Evolutionary conservation across 108 stramenopile genomes (phyloP), one percentile per base, ranked within the genome.

Genomic region (Skeletonema potamos): DNA sequence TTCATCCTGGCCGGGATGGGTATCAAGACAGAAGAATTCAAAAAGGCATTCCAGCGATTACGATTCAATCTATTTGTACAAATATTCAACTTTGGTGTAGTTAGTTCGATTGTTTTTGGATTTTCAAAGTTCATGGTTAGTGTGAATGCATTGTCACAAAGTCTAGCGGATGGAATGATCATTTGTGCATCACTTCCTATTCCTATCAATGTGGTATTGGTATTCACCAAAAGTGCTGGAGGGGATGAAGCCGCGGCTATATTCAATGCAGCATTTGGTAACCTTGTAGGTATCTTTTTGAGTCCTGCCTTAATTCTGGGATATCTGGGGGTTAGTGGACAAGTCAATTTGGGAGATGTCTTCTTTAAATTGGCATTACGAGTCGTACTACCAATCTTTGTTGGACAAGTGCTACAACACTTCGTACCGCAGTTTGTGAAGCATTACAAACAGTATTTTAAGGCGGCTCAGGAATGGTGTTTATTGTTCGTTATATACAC

Each of bases 201-300:
- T 46, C 92, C 95, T 4, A 85, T 96, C 28, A 96, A 91, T 46
- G 94, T 93, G 92, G 79, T 82, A 1, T 36, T 92, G n/a, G 90
- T 96, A 10, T 70, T 96, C 30, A 92, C 91, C 27, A 91, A 84
- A 64, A 67, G 73, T 43, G 65, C 87, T 6, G 87, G 84, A 2
- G 95, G 95, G 4, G 95, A 96, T 65, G 92, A 92, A 62, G 91
- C 92, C 33, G 46, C 87, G 3, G 89, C 95, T 12, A 83, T 96
- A 46, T 89, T 92, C 78, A 92, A 84, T 64, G 81, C 86, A 2
- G 84, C 88, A 27, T 73, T 78, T 72, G 86, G 87, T 6, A 88
- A 84, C 30, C 44, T 91, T 6, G 20, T 89, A 27, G 90, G 90
- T 5, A 82, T 91, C 26, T 86, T 91, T 64, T 46, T 89, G 15